phyloP scores from a whole-genome alignment of 2,329 filamentous ascomycete genomes.

The Fusarium redolens region DNA sequence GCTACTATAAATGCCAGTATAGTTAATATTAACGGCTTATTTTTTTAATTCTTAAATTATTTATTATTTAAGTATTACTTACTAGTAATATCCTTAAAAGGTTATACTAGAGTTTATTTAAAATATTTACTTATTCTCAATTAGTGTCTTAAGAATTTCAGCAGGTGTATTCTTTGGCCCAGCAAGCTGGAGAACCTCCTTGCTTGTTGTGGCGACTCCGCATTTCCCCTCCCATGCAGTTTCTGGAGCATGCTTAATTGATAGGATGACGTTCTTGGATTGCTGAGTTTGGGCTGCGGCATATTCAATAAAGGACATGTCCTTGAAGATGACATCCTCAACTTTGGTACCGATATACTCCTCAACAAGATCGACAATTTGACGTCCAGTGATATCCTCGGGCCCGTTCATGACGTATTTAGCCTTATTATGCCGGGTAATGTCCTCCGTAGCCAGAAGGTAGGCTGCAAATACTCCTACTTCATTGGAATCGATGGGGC shows the following conservation, averaged over 20 bases:
- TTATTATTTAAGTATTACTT: too few relatives aligned
- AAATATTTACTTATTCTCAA: not conserved
- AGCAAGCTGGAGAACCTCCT: not conserved
- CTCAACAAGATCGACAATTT: not conserved
- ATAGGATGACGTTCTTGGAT: not conserved
- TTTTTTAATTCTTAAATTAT: too few relatives aligned
- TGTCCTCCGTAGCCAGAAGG: rapidly evolving
- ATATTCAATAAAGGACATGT: not conserved
- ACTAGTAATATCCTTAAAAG: too few relatives aligned
- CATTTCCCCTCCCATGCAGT: not conserved
- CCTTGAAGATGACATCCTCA: not conserved
- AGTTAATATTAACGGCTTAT: not conserved
- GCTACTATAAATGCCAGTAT: not conserved
- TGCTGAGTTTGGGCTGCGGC: not conserved
- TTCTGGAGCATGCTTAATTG: rapidly evolving
- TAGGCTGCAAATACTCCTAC: not conserved
- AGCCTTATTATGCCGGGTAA: rapidly evolving
- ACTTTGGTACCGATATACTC: not conserved
- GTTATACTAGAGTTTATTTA: not conserved
- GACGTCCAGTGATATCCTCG: not conserved
- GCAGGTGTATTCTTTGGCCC: not conserved
- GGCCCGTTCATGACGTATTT: not conserved
- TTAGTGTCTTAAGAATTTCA: not conserved
- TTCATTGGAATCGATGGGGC: not conserved
- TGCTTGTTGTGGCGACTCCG: not conserved